Evolutionary conservation across 129 eudicot genomes (phyloP).

Genomic region (Flaveria robusta): DNA sequence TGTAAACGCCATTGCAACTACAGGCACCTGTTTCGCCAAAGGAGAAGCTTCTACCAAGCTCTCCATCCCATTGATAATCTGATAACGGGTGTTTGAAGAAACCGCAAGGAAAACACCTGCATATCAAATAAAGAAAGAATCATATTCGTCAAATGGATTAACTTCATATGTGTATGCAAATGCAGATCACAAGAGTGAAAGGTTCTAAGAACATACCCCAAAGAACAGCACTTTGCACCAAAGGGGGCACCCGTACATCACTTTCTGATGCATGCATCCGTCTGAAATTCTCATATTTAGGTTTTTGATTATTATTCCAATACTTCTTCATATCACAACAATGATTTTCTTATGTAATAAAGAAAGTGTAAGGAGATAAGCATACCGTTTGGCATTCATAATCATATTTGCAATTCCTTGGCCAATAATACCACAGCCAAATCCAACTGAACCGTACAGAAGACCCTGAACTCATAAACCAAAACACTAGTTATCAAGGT

Average conservation of each 20-base stretch:
- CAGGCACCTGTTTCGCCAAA: slow-evolving; percentile 73
- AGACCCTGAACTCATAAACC: slow-evolving; percentile 59
- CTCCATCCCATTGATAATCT: slow-evolving; percentile 85
- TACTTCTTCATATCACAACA: slow-evolving; percentile 9
- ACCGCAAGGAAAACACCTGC: slow-evolving; percentile 92
- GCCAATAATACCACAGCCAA: slow-evolving; percentile 92
- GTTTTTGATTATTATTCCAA: not conserved
- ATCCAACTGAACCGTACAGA: slow-evolving; percentile 91
- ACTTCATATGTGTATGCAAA: not conserved
- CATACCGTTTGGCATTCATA: slow-evolving; percentile 92
- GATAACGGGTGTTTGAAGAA: slow-evolving; percentile 93
- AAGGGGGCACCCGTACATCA: slow-evolving; percentile 86
- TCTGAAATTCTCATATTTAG: slow-evolving; percentile 42
- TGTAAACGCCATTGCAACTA: slow-evolving; percentile 88
- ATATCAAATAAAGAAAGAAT: not conserved
- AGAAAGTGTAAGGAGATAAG: not conserved
- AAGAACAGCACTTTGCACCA: slow-evolving; percentile 84
- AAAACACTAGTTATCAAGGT: slow-evolving; percentile 22
- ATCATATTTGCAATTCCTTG: slow-evolving; percentile 95
- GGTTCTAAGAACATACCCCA: slow-evolving; percentile 65
- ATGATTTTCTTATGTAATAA: slow-evolving; percentile 6
- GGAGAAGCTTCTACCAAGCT: slow-evolving; percentile 74
- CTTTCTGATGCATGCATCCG: slow-evolving; percentile 72
- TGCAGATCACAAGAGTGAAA: not conserved
- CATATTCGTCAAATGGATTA: not conserved